These are phyloP conservation scores for Candida lessepsii DNA, from an alignment of 805 yeast species.

Conservation along the genomic window DNA sequence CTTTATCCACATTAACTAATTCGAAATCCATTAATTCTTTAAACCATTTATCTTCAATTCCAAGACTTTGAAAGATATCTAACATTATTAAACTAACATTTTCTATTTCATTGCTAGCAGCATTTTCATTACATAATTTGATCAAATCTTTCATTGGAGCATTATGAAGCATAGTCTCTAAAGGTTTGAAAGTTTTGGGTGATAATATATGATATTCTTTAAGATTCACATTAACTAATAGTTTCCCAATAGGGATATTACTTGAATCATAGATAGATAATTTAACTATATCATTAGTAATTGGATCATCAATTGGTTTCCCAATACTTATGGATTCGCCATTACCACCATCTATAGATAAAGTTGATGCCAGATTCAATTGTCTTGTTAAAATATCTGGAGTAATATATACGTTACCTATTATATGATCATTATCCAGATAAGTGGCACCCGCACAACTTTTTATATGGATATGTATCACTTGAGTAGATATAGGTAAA, in stretches of 20 bases:
- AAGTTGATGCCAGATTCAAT: slow-evolving; percentile 31
- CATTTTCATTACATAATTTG: slow-evolving; percentile 41
- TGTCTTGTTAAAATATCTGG: slow-evolving; percentile 48
- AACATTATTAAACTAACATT: slow-evolving; percentile 57
- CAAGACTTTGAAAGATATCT: slow-evolving; percentile 72
- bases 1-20: slow-evolving; percentile 46
- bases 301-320: slow-evolving; percentile 7
- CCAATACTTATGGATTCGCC: slow-evolving; percentile 24
- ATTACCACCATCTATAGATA: slow-evolving; percentile 25
- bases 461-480: slow-evolving; percentile 49
- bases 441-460: slow-evolving; percentile 19
- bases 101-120: slow-evolving; percentile 47
- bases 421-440: slow-evolving; percentile 33
- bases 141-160: slow-evolving; percentile 55
- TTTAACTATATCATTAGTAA: slow-evolving; percentile 39
- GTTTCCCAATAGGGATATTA: slow-evolving; percentile 53
- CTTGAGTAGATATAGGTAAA: slow-evolving; percentile 54
- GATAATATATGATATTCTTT: slow-evolving; percentile 60
- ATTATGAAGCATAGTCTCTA: slow-evolving; percentile 60
- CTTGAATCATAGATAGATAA: slow-evolving; percentile 44
- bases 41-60: slow-evolving; percentile 72
- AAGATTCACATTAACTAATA: slow-evolving; percentile 50
- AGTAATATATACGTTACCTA: slow-evolving; percentile 56
- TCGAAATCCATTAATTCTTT: slow-evolving; percentile 66
- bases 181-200: slow-evolving; percentile 54